phyloP scores from a whole-genome alignment of 768 basidiomycete genomes.

The Tricholoma flavovirens region DNA sequence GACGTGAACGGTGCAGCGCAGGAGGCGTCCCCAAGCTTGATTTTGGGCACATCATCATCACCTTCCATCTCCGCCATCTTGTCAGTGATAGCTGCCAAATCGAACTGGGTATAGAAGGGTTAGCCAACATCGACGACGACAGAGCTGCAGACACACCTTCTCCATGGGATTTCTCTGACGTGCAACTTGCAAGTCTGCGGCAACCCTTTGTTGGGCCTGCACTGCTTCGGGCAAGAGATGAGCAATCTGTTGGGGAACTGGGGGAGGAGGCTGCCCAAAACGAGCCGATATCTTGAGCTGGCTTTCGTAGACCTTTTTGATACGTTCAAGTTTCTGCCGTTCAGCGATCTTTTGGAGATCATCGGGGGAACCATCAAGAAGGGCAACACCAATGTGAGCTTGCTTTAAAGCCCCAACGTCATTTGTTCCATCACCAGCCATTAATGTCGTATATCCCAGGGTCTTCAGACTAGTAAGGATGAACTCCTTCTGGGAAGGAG shows the following conservation, averaged over 20 bases:
- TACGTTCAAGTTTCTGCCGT: constrained; percentile 78
- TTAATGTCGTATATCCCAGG: constrained; percentile 88
- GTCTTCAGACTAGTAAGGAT: constrained; percentile 88
- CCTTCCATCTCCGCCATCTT: constrained; percentile 91
- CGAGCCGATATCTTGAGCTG: constrained; percentile 86
- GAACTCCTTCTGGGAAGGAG: constrained; percentile 91
- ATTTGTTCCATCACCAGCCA: constrained; percentile 99
- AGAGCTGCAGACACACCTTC: constrained; percentile 48
- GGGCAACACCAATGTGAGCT: constrained; percentile 92
- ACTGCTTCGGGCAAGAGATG: constrained; percentile 89
- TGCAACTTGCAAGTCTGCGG: constrained; percentile 53
- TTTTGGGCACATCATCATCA: constrained; percentile 93
- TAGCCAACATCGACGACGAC: constrained; percentile 14
- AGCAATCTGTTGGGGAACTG: constrained; percentile 84
- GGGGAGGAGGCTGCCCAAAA: constrained; percentile 91
- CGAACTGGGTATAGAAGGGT: constrained; percentile 20
- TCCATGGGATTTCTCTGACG: constrained; percentile 85
- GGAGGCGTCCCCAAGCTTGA: constrained; percentile 98
- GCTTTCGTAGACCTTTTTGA: constrained; percentile 97
- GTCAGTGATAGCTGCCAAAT: constrained; percentile 58
- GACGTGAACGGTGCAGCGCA: constrained; percentile 99
- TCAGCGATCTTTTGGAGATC: constrained; percentile 94
- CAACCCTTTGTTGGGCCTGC: constrained; percentile 79
- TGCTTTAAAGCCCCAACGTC: constrained; percentile 98
- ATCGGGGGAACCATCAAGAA: constrained; percentile 81